Evolutionary conservation across 345 rosid genomes (phyloP), one percentile per base, ranked within the genome.

Genomic region (Kandelia obovata): DNA sequence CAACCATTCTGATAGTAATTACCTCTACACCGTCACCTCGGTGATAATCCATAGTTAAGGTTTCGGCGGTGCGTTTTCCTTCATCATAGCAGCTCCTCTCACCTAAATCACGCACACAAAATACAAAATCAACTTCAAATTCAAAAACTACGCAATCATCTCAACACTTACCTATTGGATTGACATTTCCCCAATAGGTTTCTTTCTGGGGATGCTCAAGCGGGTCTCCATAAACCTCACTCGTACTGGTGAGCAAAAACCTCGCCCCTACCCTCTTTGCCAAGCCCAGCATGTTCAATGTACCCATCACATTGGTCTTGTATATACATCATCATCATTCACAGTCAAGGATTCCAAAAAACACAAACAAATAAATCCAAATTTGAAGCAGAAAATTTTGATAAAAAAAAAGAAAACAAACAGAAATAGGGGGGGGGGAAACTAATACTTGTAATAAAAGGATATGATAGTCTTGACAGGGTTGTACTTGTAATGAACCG

Each of bases 221-320:
- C 17, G 99, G 99, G 71, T 95, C 99, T 43, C 99, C 99, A 69
- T 95, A 95, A 43, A 95, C 99, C 89, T 95, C 99, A 78, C 99
- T 95, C 2, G 99, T 95, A 75, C 99, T 95, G 0, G 99, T 92
- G 6, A 95, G 87, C 90, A 95, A 71, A 84, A 95, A 95, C 85
- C 87, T 84, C 1, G 99, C 98, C 30, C 98, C 98, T 30, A 95
- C 94, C 78, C 99, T 90, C 94, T 95, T 95, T 8, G 99, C 99
- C 73, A 95, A 87, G 47, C 98, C 99, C 92, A 95, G 67, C 99
- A 95, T 90, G 75, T 95, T 92, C 64, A 95, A 89, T 16, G 98
- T 95, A 5, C 99, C 99, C 99, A 95, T 92, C 75, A 95, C 99
- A 85, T 95, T 95, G 3, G 98, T 95, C 93, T 95, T 95, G 97